A percentile compares a stretch with the other conserved stretches of the same genome.
These are phyloP conservation scores for Ceratocystis destructans DNA, from an alignment of 2,329 filamentous ascomycete genomes.

Conservation along the genomic window DNA sequence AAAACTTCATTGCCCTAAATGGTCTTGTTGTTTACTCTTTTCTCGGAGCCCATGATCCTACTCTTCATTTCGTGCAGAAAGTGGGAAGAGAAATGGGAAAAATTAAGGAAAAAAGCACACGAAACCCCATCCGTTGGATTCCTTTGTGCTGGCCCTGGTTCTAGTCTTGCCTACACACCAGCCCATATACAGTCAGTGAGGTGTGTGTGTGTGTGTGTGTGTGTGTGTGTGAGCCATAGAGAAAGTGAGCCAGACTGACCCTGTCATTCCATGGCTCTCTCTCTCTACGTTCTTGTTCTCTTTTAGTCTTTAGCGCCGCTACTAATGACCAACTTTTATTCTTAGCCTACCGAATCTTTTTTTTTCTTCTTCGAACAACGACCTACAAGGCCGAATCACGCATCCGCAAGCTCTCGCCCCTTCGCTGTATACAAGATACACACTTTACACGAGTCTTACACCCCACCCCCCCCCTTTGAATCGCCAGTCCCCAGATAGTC, in stretches of 20 bases:
- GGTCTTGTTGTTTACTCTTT: constrained; percentile 3
- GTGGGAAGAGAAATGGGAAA: not conserved
- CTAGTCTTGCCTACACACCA: constrained; percentile 4
- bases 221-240: not conserved
- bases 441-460: not conserved
- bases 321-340: not conserved
- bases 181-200: constrained; percentile 4
- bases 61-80: not conserved
- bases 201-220: not conserved
- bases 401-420: not conserved
- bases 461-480: not conserved
- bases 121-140: not conserved
- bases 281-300: not conserved
- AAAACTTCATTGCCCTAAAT: constrained; percentile 5
- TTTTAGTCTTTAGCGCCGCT: constrained; percentile 5
- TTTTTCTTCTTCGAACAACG: not conserved
- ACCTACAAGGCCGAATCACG: not conserved
- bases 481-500: constrained; percentile 20
- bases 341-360: constrained; percentile 3
- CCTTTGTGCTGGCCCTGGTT: not conserved
- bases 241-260: not conserved
- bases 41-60: not conserved
- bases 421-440: not conserved
- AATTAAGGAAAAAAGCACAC: not conserved
- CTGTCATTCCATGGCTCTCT: not conserved